A percentile compares a stretch with the other conserved stretches of the same genome.
phyloP scores from a whole-genome alignment of 441 rosid genomes.

The Croton laevigatus region DNA sequence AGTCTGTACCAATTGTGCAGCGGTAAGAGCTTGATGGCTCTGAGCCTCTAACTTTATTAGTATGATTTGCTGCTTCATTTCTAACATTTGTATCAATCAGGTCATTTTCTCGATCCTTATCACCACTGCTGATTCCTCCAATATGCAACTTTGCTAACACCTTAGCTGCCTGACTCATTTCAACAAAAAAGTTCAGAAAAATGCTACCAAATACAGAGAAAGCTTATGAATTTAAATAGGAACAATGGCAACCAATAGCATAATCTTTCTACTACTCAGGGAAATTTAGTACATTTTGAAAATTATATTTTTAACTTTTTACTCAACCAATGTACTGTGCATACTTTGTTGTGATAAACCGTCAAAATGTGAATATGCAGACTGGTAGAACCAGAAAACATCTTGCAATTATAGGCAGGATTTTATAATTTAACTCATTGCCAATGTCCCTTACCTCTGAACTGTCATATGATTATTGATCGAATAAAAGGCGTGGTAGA shows the following conservation, averaged over 20 bases:
- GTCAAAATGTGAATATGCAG: neutral
- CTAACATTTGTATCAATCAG: slow-evolving; percentile 19
- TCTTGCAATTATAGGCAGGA: neutral
- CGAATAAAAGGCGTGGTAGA: neutral
- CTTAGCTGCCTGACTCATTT: slow-evolving; percentile 55
- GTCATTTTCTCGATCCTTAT: slow-evolving; percentile 27
- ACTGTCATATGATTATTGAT: neutral
- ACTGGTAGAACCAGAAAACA: neutral
- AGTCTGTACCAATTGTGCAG: slow-evolving; percentile 21
- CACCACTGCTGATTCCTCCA: slow-evolving; percentile 30
- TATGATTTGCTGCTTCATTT: slow-evolving; percentile 22
- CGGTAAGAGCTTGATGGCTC: slow-evolving; percentile 30
- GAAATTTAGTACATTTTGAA: neutral
- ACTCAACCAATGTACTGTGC: neutral
- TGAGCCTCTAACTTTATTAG: slow-evolving; percentile 17
- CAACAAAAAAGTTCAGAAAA: slow-evolving; percentile 25
- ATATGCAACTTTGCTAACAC: slow-evolving; percentile 56
- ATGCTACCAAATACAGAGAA: neutral
- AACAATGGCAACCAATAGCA: neutral
- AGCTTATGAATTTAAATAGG: slow-evolving; percentile 7
- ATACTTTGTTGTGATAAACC: neutral
- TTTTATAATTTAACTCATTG: neutral
- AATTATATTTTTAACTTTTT: neutral
- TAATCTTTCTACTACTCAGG: neutral
- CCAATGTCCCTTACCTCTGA: neutral